Evolutionary conservation across 441 rosid genomes (phyloP).

Genomic region (Brassica balearica): DNA sequence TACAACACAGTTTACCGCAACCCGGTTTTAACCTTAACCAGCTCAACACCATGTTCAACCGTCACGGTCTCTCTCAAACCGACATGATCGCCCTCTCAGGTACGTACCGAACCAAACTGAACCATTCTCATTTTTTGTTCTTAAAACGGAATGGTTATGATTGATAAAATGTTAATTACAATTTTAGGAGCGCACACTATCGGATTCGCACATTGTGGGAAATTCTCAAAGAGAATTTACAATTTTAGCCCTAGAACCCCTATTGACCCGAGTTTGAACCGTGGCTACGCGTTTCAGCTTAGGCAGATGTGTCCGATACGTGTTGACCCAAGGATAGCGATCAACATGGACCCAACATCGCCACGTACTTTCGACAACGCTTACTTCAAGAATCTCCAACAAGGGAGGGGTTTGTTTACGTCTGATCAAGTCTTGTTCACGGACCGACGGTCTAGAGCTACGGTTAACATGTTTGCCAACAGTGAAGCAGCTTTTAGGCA

Average conservation of each 20-base stretch:
- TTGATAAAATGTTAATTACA: background rate
- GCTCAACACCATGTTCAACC: slow-evolving; percentile 60
- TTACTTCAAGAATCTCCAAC: slow-evolving; percentile 65
- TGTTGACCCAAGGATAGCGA: slow-evolving; percentile 64
- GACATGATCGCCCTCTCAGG: slow-evolving; percentile 78
- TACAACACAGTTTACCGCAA: slow-evolving; percentile 59
- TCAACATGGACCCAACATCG: slow-evolving; percentile 70
- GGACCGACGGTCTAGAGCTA: slow-evolving; percentile 53
- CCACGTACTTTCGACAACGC: slow-evolving; percentile 65
- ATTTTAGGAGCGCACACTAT: slow-evolving; percentile 59
- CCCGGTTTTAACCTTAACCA: slow-evolving; percentile 57
- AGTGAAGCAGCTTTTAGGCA: slow-evolving; percentile 51
- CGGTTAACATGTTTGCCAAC: slow-evolving; percentile 60
- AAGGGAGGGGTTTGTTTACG: slow-evolving; percentile 59
- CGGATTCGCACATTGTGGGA: slow-evolving; percentile 69
- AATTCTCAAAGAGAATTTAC: slow-evolving; percentile 60
- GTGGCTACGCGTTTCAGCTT: slow-evolving; percentile 52
- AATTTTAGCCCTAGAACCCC: slow-evolving; percentile 51
- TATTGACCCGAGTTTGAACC: slow-evolving; percentile 59
- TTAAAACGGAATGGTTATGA: background rate
- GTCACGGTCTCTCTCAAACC: slow-evolving; percentile 59
- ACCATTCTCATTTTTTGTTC: background rate
- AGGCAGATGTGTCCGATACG: slow-evolving; percentile 61
- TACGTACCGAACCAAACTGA: slow-evolving; percentile 31
- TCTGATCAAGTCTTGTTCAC: slow-evolving; percentile 65